phyloP scores from a whole-genome alignment of 2,329 filamentous ascomycete genomes.

The Dactylonectria macrodidyma region DNA sequence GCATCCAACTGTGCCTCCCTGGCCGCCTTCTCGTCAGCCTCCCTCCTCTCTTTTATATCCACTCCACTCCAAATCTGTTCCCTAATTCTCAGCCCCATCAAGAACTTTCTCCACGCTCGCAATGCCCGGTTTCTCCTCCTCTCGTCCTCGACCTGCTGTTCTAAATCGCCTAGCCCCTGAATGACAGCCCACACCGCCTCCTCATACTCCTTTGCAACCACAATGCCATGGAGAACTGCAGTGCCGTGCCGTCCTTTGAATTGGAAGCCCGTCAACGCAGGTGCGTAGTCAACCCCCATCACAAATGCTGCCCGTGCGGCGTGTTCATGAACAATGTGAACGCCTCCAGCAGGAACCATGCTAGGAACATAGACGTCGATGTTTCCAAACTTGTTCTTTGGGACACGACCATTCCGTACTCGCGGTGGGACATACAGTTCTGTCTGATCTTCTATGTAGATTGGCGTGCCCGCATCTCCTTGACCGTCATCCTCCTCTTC shows the following conservation, averaged over 20 bases:
- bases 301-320: constrained; percentile 81
- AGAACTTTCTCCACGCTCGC: constrained; percentile 76
- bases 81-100: constrained; percentile 83
- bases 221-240: constrained; percentile 82
- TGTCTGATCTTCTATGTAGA: constrained; percentile 77
- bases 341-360: constrained; percentile 89
- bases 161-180: constrained; percentile 75
- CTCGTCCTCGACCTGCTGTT: constrained; percentile 76
- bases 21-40: constrained; percentile 55
- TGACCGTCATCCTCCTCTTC: constrained; percentile 49
- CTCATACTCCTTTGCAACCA: constrained; percentile 80
- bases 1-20: constrained; percentile 55
- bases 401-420: constrained; percentile 81
- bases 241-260: constrained; percentile 91
- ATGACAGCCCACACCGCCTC: constrained; percentile 82
- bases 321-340: constrained; percentile 75
- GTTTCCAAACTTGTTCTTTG: constrained; percentile 94
- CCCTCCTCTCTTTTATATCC: constrained; percentile 61
- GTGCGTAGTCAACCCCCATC: constrained; percentile 87
- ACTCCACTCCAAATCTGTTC: constrained; percentile 78
- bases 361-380: constrained; percentile 92
- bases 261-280: constrained; percentile 90
- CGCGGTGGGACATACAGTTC: constrained; percentile 82
- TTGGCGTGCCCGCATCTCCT: constrained; percentile 64
- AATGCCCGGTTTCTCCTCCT: constrained; percentile 81